These are phyloP conservation scores for Tolypocladium ovalisporum DNA, from an alignment of 2,329 filamentous ascomycete species.

Conservation along the genomic window DNA sequence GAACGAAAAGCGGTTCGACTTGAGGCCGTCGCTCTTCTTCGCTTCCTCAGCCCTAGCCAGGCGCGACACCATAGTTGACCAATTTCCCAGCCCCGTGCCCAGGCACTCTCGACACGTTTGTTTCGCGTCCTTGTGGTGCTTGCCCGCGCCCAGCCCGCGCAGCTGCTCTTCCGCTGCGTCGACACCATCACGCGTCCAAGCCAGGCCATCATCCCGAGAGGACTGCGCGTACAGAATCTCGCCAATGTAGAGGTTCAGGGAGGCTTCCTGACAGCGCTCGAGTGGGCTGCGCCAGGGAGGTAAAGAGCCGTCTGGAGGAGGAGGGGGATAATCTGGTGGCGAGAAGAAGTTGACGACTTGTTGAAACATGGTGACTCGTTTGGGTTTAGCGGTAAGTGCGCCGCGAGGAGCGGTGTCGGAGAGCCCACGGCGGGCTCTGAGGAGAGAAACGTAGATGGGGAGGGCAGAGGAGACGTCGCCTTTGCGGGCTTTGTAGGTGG, in stretches of 20 bases:
- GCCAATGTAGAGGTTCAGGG: slow-evolving; percentile 79
- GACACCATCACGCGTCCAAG: slow-evolving; percentile 84
- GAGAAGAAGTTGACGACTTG: slow-evolving; percentile 14
- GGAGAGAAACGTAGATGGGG: slow-evolving; percentile 74
- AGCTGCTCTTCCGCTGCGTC: slow-evolving; percentile 65
- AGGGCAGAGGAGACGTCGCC: slow-evolving; percentile 60
- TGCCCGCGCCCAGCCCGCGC: slow-evolving; percentile 26
- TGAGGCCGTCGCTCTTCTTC: slow-evolving; percentile 22
- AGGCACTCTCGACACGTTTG: slow-evolving; percentile 69
- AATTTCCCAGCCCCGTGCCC: slow-evolving; percentile 65
- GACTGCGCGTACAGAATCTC: slow-evolving; percentile 73
- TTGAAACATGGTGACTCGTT: slow-evolving; percentile 7
- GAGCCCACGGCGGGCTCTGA: slow-evolving; percentile 63
- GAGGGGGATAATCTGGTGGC: slow-evolving; percentile 56
- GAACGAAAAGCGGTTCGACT: slow-evolving; percentile 22
- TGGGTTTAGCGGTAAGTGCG: slow-evolving; percentile 3
- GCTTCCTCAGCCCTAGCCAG: slow-evolving; percentile 43
- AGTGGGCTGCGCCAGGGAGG: slow-evolving; percentile 52
- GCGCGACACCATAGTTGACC: slow-evolving; percentile 66
- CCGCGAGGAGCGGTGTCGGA: slow-evolving; percentile 22
- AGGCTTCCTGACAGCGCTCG: slow-evolving; percentile 74
- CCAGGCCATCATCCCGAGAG: slow-evolving; percentile 57
- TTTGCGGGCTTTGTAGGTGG: slow-evolving; percentile 62
- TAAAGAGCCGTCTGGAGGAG: slow-evolving; percentile 58
- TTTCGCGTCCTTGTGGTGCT: slow-evolving; percentile 15